These are phyloP conservation scores for Sechiopsis laciniata DNA, from an alignment of 306 rosid genomes.

Conservation along the genomic window DNA sequence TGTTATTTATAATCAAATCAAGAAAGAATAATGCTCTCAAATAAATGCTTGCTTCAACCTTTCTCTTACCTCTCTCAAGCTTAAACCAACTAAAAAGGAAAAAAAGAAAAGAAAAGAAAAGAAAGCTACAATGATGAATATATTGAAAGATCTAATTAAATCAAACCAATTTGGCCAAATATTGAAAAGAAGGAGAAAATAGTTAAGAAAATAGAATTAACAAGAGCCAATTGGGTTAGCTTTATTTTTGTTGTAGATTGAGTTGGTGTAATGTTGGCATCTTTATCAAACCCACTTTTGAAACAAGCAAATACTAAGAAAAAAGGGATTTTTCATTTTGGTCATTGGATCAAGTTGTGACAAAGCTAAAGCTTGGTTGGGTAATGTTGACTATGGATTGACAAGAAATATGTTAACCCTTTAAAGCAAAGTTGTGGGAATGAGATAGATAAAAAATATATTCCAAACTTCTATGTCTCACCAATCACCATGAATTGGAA, in stretches of 20 bases:
- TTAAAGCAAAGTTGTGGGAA: not conserved
- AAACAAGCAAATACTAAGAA: not conserved
- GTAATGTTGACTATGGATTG: not conserved
- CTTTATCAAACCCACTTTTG: slow-evolving; percentile 11
- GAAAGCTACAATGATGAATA: not conserved
- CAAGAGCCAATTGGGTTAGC: slow-evolving; percentile 2
- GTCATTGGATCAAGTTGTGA: not conserved
- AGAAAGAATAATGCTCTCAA: no score
- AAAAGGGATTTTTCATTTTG: not conserved
- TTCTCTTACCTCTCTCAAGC: slow-evolving; percentile 1
- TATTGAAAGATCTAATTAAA: not conserved
- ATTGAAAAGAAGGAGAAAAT: not conserved
- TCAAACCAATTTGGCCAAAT: slow-evolving; percentile 1
- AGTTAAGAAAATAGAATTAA: not conserved
- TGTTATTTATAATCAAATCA: no score
- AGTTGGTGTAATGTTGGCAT: not conserved
- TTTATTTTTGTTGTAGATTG: not conserved
- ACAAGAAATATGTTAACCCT: not conserved
- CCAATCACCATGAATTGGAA: not conserved
- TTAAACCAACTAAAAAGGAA: not conserved
- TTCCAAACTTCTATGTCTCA: not conserved
- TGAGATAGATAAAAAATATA: not conserved
- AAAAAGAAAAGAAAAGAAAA: not conserved
- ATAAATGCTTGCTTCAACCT: not conserved
- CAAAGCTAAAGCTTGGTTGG: slow-evolving; percentile 5